A percentile compares a stretch with the other conserved stretches of the same genome.
phyloP scores from a whole-genome alignment of 805 yeast genomes.

The Suhomyces vadensis region DNA sequence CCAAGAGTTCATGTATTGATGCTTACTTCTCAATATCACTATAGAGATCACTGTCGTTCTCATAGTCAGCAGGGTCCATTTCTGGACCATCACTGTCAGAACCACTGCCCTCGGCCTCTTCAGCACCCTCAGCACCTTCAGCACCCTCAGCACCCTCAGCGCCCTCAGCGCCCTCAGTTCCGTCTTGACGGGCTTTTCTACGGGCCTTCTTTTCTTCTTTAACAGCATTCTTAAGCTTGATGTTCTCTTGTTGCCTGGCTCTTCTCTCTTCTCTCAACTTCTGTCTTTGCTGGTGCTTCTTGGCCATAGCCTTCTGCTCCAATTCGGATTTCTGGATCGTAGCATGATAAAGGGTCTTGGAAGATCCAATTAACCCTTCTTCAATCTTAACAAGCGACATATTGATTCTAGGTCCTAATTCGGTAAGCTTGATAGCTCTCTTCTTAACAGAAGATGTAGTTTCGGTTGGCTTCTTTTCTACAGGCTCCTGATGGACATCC shows the following conservation, averaged over 20 bases:
- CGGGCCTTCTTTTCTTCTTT: slow-evolving; percentile 74
- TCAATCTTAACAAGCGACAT: slow-evolving; percentile 81
- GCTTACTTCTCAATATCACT: slow-evolving; percentile 25
- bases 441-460: slow-evolving; percentile 43
- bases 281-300: slow-evolving; percentile 61
- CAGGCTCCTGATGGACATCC: slow-evolving; percentile 44
- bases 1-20: no score
- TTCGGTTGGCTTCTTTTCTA: slow-evolving; percentile 21
- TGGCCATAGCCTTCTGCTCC: slow-evolving; percentile 64
- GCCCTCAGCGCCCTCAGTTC: slow-evolving; percentile 26
- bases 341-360: slow-evolving; percentile 85
- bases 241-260: slow-evolving; percentile 75
- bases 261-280: slow-evolving; percentile 70
- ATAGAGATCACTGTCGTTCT: slow-evolving; percentile 50
- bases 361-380: slow-evolving; percentile 80
- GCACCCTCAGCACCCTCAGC: slow-evolving; percentile 29
- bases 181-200: slow-evolving; percentile 51
- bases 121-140: slow-evolving; percentile 15
- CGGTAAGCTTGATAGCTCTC: slow-evolving; percentile 88
- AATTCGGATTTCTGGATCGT: slow-evolving; percentile 59
- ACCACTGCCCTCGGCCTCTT: neutral
- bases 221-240: slow-evolving; percentile 69
- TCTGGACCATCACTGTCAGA: slow-evolving; percentile 34
- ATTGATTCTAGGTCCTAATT: slow-evolving; percentile 87
- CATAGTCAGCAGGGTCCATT: slow-evolving; percentile 48